These are phyloP conservation scores for Dovyalis caffra DNA, from an alignment of 345 rosid genomes.

Conservation along the genomic window DNA sequence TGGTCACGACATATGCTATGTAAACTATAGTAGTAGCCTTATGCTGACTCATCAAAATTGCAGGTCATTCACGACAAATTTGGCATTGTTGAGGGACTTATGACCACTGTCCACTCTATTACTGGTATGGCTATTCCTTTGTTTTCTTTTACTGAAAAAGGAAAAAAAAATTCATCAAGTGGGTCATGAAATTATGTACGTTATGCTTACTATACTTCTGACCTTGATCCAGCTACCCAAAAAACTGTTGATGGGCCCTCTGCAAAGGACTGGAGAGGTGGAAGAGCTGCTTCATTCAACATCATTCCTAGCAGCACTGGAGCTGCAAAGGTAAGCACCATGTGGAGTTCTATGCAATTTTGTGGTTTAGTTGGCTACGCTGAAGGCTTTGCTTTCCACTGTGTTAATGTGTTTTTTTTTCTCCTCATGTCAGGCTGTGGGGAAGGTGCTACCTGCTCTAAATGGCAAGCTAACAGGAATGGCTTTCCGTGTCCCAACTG, in stretches of 20 bases:
- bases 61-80: slow-evolving; percentile 32
- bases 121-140: slow-evolving; percentile 18
- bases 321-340: slow-evolving; percentile 29
- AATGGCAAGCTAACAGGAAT: slow-evolving; percentile 33
- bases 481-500: slow-evolving; percentile 34
- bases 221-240: slow-evolving; percentile 23
- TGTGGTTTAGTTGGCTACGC: background rate
- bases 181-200: no score
- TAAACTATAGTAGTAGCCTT: background rate
- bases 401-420: background rate
- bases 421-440: slow-evolving; percentile 22
- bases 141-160: background rate
- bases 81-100: slow-evolving; percentile 31
- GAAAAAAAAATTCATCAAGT: background rate
- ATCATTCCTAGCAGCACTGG: slow-evolving; percentile 40
- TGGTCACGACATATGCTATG: background rate
- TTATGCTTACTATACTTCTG: background rate
- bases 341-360: background rate
- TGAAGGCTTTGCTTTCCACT: background rate
- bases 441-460: slow-evolving; percentile 30
- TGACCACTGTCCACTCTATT: slow-evolving; percentile 33
- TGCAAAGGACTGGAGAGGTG: slow-evolving; percentile 34
- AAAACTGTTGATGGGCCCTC: slow-evolving; percentile 39
- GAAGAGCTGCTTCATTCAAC: slow-evolving; percentile 35
- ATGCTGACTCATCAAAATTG: background rate